phyloP scores from a whole-genome alignment of 495 filamentous ascomycete genomes.

The Oidiodendron maius region DNA sequence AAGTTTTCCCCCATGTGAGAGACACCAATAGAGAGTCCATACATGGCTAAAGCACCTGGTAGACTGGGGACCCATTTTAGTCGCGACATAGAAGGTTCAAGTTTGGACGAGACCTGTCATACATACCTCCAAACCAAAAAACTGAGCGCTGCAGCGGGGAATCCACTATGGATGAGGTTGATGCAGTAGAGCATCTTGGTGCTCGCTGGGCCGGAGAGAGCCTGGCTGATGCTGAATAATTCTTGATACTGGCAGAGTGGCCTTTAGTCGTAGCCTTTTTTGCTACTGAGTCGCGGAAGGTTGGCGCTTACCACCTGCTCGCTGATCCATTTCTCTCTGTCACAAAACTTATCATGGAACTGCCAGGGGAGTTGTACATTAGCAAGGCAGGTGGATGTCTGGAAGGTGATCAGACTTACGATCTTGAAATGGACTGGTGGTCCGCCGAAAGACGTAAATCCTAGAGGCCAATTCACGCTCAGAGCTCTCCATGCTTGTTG shows the following conservation, averaged over 20 bases:
- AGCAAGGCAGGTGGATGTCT: too few species aligned
- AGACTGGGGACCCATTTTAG: slow-evolving; percentile 40
- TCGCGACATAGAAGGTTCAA: too few species aligned
- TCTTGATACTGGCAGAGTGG: slow-evolving; percentile 66
- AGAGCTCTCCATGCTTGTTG: too few species aligned
- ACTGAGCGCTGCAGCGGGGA: slow-evolving; percentile 53
- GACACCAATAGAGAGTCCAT: slow-evolving; percentile 62
- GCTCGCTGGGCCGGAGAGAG: slow-evolving; percentile 67
- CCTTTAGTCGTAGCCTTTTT: too few species aligned
- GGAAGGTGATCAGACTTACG: slow-evolving; percentile 12
- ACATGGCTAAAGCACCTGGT: slow-evolving; percentile 76
- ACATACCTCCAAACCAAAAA: slow-evolving; percentile 66
- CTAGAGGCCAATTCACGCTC: slow-evolving; percentile 72
- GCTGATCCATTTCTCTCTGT: slow-evolving; percentile 64
- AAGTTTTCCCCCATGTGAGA: slow-evolving; percentile 53
- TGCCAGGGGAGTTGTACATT: slow-evolving; percentile 11
- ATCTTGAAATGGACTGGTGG: slow-evolving; percentile 70
- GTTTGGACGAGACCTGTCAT: too few species aligned
- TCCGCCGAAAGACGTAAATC: slow-evolving; percentile 66
- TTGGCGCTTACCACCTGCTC: slow-evolving; percentile 57
- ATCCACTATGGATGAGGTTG: slow-evolving; percentile 58
- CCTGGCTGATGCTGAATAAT: slow-evolving; percentile 73
- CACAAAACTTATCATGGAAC: slow-evolving; percentile 62
- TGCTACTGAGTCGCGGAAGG: slow-evolving; percentile 3
- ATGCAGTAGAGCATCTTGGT: slow-evolving; percentile 81